Conservation (phyloP, 2,329 filamentous ascomycete genomes). For the Penicillium sp. region DNA sequence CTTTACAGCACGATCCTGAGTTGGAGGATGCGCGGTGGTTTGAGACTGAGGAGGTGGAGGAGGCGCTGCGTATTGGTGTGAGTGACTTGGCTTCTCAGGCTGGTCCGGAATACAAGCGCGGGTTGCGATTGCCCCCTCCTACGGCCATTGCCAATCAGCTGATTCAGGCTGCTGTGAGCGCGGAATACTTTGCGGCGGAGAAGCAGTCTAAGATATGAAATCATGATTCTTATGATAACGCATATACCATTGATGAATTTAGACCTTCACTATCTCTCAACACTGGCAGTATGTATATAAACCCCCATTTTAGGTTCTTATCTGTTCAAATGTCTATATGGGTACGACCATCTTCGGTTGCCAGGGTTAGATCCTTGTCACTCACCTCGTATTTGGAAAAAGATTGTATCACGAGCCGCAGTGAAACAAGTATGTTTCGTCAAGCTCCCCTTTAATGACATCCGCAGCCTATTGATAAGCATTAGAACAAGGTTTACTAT, state of each 20-base stretch:
- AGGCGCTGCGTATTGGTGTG: conserved; percentile 67
- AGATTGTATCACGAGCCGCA: not conserved
- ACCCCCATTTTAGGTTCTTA: not conserved
- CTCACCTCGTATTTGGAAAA: not conserved
- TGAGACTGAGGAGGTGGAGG: conserved; percentile 71
- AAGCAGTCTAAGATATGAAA: conserved; percentile 52
- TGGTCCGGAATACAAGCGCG: conserved; percentile 68
- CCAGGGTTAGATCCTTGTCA: not conserved
- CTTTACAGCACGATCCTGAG: conserved; percentile 84
- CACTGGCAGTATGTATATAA: not conserved
- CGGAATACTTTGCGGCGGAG: conserved; percentile 62
- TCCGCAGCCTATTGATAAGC: not conserved
- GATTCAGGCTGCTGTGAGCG: conserved; percentile 70
- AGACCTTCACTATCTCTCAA: not conserved
- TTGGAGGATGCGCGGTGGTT: conserved; percentile 90
- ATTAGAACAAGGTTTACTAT: not conserved
- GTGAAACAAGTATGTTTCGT: not conserved
- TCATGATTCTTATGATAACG: not conserved
- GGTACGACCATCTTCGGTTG: not conserved
- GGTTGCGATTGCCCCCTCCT: conserved; percentile 73
- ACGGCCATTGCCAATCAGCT: conserved; percentile 93
- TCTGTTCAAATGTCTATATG: not conserved
- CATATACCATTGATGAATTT: not conserved
- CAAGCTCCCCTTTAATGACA: not conserved
- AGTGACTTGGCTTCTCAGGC: conserved; percentile 65